Base-by-base conservation (phyloP, 352 stramenopile species). In the Phytophthora pisi region DNA sequence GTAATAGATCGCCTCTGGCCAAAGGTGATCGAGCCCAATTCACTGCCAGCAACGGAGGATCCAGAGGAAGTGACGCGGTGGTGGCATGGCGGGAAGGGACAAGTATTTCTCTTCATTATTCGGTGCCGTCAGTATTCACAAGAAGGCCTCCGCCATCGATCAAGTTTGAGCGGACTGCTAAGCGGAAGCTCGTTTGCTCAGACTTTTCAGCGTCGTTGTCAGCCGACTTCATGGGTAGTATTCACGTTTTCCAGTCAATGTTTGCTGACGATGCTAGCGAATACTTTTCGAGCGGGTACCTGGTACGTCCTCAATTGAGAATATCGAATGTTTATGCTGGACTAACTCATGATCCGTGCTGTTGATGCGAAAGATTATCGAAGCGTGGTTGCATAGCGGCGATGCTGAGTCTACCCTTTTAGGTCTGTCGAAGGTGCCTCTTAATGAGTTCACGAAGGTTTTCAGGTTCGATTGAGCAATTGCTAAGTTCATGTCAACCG, bases 351-450 rank as follows among this genome's bases (percentile, higher is more conserved):
- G 11, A 8, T 15, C 7, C 34, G 8, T 30, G n/a, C 18, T 24
- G 34, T 36, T 34, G 15, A 31, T 52, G 23, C n/a, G 18, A 15
- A 51, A 86, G 78, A 81, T 86, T 13, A 16, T 84, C 5, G 78
- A 86, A 70, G 51, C 73, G 0, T 86, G 78, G 78, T 15, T 73
- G 16, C 34, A 82, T 26, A 31, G 9, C 10, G 59, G 55, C 4
- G 30, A 53, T 7, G 24, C 51, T 1, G 61, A 81, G 1, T 52
- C 38, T 9, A 68, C 38, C 13, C 67, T 86, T 23, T 34, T 84
- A 24, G 78, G 78, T 5, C 47, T 86, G 36, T 61, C 65, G 4
- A 86, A 83, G 47, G 18, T 84, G 9, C 61, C 66, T 2, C 58
- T 84, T 0, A 43, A 23, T 20, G 36, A 56, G 9, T 71, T 86